phyloP scores from a whole-genome alignment of 768 basidiomycete species.

The Boletus speciosus region DNA sequence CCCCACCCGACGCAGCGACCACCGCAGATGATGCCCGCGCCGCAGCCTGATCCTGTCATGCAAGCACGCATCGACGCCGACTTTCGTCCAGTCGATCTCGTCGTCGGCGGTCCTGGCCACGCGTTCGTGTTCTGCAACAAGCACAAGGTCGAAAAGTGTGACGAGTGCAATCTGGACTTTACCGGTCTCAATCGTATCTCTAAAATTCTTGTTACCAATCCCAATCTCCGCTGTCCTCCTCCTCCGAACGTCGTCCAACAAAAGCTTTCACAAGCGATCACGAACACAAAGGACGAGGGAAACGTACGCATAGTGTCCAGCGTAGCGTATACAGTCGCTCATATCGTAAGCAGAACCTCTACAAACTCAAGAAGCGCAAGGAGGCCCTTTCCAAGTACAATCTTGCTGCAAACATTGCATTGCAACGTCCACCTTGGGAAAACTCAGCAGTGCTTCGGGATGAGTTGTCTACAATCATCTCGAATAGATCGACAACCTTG shows the following conservation, averaged over 20 bases:
- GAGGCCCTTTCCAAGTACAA: conserved; percentile 79
- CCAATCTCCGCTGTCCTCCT: conserved; percentile 72
- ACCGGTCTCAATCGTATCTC: conserved; percentile 72
- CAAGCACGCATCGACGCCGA: conserved; percentile 77
- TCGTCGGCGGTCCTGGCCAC: conserved; percentile 50
- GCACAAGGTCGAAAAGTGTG: conserved; percentile 74
- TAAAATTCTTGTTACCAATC: conserved; percentile 63
- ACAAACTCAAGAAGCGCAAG: conserved; percentile 67
- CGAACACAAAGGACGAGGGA: conserved; percentile 86
- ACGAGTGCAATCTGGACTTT: conserved; percentile 72
- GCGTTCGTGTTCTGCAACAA: conserved; percentile 55
- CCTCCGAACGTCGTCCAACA: conserved; percentile 74
- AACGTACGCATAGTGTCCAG: conserved; percentile 60
- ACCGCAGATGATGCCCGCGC: conserved; percentile 42
- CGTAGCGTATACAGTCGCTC: conserved; percentile 2
- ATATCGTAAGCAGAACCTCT: conserved; percentile 53
- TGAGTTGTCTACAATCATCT: conserved; percentile 84
- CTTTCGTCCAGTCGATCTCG: conserved; percentile 56
- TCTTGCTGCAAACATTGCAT: conserved; percentile 70
- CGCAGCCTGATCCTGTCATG: conserved; percentile 63
- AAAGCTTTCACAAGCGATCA: conserved; percentile 71
- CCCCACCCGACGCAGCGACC: conserved; percentile 30
- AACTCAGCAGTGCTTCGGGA: conserved; percentile 78
- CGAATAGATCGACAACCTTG: conserved; percentile 89
- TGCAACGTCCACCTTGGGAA: conserved; percentile 88